A percentile compares a stretch with the other conserved stretches of the same genome.
Conservation (phyloP, 2,329 filamentous ascomycete genomes). For the Fusarium drepaniforme region DNA sequence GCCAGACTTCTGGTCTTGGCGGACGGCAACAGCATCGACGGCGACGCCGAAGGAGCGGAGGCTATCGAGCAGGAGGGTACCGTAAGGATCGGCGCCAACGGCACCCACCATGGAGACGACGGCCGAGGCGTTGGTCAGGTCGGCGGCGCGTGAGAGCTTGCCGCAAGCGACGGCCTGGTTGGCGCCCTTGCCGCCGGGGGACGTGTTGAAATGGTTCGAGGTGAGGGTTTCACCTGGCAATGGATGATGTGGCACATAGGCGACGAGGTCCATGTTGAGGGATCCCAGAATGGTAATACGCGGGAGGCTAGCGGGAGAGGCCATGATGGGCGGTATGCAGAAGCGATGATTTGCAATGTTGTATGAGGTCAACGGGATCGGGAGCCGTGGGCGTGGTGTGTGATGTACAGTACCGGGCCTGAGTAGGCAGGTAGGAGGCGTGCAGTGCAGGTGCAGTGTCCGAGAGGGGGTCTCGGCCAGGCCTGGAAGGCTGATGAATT, state of each 20-base stretch:
- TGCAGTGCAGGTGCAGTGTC: too few species aligned
- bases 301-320: slow-evolving; percentile 41
- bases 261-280: slow-evolving; percentile 94
- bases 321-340: slow-evolving; percentile 30
- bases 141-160: slow-evolving; percentile 75
- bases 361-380: slow-evolving; percentile 15
- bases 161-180: slow-evolving; percentile 95
- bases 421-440: not conserved
- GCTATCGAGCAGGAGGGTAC: slow-evolving; percentile 67
- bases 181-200: slow-evolving; percentile 92
- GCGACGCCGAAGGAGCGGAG: slow-evolving; percentile 74
- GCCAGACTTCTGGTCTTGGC: slow-evolving; percentile 68
- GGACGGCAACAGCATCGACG: slow-evolving; percentile 62
- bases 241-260: slow-evolving; percentile 86
- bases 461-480: not conserved
- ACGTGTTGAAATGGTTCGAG: slow-evolving; percentile 80
- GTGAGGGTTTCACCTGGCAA: slow-evolving; percentile 89
- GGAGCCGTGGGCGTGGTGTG: slow-evolving; percentile 8
- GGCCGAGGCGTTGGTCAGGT: slow-evolving; percentile 50
- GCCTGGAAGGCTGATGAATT: slow-evolving; percentile 1
- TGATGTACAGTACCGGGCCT: not conserved
- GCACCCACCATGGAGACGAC: slow-evolving; percentile 79
- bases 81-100: slow-evolving; percentile 78
- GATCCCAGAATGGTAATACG: slow-evolving; percentile 89
- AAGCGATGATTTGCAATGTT: not conserved